Evolutionary conservation across 768 basidiomycete genomes (phyloP).

Genomic region (Lentinula lateritia): DNA sequence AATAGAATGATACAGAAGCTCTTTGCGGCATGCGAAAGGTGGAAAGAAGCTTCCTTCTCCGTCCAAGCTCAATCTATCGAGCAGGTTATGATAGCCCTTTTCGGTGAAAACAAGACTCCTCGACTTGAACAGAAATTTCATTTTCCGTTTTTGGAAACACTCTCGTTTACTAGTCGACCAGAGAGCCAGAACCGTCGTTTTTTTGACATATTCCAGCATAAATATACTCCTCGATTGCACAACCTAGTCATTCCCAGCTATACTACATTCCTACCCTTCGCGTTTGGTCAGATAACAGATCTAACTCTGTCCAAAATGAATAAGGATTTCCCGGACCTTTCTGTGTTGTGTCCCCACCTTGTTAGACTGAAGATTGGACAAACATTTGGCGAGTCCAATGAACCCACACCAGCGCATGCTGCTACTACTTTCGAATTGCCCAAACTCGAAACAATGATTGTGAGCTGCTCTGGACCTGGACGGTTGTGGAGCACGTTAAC

Average conservation of each 20-base stretch:
- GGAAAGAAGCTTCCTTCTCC: background rate
- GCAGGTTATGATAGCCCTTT: background rate
- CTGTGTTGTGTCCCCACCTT: background rate
- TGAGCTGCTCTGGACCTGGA: background rate
- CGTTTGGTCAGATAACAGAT: background rate
- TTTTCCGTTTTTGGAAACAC: background rate
- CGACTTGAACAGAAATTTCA: background rate
- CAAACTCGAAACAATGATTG: background rate
- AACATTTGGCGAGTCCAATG: background rate
- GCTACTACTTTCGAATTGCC: background rate
- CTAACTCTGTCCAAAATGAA: background rate
- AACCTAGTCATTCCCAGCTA: background rate
- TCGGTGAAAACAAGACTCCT: background rate
- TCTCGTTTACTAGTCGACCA: background rate
- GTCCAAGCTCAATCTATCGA: background rate
- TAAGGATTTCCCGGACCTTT: background rate
- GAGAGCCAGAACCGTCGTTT: background rate
- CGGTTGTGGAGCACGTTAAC: background rate
- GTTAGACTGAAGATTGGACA: background rate
- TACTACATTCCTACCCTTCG: background rate
- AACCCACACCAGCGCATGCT: background rate
- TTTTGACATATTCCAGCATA: background rate
- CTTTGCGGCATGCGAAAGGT: background rate
- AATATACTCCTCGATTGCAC: background rate
- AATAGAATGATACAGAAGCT: background rate